Percentiles rank a stretch among this genome's conserved stretches.
Conservation (phyloP, 176 grass and related monocot species). For the Themeda triandra region DNA sequence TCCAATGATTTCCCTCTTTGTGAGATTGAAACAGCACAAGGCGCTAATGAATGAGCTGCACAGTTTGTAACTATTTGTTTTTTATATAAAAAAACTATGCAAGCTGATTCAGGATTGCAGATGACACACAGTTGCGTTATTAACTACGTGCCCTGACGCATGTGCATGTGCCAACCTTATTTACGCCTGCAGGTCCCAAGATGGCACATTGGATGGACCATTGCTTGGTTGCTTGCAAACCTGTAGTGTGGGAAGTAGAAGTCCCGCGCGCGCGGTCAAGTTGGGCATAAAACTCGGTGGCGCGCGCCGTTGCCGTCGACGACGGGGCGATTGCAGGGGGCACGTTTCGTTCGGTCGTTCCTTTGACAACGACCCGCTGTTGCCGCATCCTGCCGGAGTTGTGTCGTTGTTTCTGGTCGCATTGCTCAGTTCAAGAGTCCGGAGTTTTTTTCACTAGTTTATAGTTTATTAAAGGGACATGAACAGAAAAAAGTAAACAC, state of each 20-base stretch:
- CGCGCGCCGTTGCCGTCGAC: constrained; percentile 26
- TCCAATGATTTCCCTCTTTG: neutral
- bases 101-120: neutral
- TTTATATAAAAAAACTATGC: too few relatives aligned
- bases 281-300: neutral
- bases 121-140: constrained; percentile 3
- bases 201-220: neutral
- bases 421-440: too few relatives aligned
- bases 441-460: too few relatives aligned
- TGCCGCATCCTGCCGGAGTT: constrained; percentile 31
- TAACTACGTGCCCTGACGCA: neutral
- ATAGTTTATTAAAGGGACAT: too few relatives aligned
- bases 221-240: neutral
- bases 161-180: constrained; percentile 22
- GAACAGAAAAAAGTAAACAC: too few relatives aligned
- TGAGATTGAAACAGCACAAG: neutral
- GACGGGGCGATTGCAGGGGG: neutral
- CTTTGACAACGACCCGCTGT: neutral
- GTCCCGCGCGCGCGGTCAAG: neutral
- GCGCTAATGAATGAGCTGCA: neutral
- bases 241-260: neutral
- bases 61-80: constrained; percentile 1
- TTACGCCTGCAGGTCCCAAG: neutral
- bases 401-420: constrained; percentile 10
- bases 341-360: neutral